Conservation (phyloP, 257 asterid genomes). For the Pogostemon cablin region DNA sequence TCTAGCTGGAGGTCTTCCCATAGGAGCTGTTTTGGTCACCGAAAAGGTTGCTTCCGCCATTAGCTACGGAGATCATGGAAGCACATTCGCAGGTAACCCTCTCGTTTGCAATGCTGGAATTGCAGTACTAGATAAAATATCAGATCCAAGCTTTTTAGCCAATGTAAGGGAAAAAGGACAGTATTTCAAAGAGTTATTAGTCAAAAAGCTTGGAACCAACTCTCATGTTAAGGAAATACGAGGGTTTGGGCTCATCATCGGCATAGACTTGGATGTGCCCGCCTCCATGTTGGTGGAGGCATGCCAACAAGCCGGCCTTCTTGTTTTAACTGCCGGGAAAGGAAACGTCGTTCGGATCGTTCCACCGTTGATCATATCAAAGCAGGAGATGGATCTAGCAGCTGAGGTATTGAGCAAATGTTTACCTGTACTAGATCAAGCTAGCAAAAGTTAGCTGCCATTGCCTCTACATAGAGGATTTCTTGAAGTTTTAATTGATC, state of each 20-base stretch:
- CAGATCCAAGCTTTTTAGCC: conserved; percentile 59
- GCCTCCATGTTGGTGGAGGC: conserved; percentile 81
- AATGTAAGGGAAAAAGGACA: conserved; percentile 66
- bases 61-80: conserved; percentile 86
- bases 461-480: no score
- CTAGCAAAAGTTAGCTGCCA: background rate
- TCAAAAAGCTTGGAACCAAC: conserved; percentile 56
- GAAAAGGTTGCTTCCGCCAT: conserved; percentile 76
- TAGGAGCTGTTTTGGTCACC: conserved; percentile 78
- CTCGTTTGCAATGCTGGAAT: conserved; percentile 86
- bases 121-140: conserved; percentile 76
- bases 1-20: conserved; percentile 97
- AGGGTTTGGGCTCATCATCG: conserved; percentile 83
- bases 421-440: conserved; percentile 64
- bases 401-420: conserved; percentile 58
- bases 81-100: conserved; percentile 98
- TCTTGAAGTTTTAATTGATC: background rate
- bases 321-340: conserved; percentile 86
- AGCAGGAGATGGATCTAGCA: conserved; percentile 68
- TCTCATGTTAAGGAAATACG: conserved; percentile 76
- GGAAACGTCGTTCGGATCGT: conserved; percentile 88
- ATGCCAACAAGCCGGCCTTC: conserved; percentile 77
- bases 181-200: conserved; percentile 58
- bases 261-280: conserved; percentile 75
- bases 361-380: conserved; percentile 80